These are phyloP conservation scores for Colletotrichum brevisporum DNA, from an alignment of 2,329 filamentous ascomycete species.

Conservation along the genomic window DNA sequence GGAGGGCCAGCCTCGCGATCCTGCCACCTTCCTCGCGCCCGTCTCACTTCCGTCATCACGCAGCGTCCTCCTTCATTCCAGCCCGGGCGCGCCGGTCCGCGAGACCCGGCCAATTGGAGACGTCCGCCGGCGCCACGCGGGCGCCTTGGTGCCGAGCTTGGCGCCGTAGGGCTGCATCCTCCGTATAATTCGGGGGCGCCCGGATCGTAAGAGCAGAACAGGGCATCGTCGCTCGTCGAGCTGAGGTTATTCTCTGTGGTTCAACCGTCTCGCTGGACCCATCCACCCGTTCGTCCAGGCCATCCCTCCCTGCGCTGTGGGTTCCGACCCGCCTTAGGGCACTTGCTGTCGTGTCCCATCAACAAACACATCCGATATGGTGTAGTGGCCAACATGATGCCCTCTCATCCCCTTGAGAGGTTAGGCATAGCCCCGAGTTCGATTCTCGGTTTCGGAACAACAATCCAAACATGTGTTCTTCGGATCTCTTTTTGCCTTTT, in stretches of 20 bases:
- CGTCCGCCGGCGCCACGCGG: neutral
- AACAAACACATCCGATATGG: conserved; percentile 24
- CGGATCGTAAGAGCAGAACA: neutral
- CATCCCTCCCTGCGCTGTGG: neutral
- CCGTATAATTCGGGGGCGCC: conserved; percentile 2
- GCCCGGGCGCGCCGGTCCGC: conserved; percentile 9
- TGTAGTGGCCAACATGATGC: conserved; percentile 40
- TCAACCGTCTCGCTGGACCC: too few species aligned
- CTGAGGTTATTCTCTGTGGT: too few species aligned
- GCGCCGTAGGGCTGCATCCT: conserved; percentile 22
- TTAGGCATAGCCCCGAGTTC: conserved; percentile 34
- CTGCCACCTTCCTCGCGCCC: too few species aligned
- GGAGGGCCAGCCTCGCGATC: too few species aligned
- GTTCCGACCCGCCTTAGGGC: neutral
- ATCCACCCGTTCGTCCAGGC: too few species aligned
- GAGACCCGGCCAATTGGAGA: conserved; percentile 1
- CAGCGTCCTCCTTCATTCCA: neutral
- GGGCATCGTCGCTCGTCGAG: neutral
- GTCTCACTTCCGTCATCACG: too few species aligned
- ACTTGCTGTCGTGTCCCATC: fast-evolving
- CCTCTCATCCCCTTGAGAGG: conserved; percentile 20
- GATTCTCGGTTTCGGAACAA: conserved; percentile 35
- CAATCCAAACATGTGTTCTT: neutral
- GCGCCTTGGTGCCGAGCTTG: neutral
- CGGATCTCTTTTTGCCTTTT: neutral